These are phyloP conservation scores for Botryotinia globosa DNA, from an alignment of 2,329 filamentous ascomycete genomes.

Conservation along the genomic window DNA sequence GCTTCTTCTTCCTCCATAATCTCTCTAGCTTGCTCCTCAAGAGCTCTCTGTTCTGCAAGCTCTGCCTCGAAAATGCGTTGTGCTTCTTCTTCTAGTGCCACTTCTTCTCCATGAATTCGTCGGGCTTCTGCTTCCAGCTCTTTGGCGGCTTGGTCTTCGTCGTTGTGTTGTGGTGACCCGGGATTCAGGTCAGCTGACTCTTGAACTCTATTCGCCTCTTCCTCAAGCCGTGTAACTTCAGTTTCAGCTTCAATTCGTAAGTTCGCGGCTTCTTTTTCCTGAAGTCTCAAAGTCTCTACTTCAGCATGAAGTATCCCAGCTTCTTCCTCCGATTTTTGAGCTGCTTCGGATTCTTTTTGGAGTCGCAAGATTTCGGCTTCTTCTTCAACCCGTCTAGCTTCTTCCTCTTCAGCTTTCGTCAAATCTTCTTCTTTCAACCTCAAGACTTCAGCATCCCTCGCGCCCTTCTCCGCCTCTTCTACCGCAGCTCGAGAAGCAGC, in stretches of 20 bases:
- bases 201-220: neutral
- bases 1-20: constrained; percentile 48
- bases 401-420: neutral
- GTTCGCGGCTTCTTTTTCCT: neutral
- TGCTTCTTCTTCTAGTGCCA: constrained; percentile 35
- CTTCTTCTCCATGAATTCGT: constrained; percentile 14
- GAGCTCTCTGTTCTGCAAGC: neutral
- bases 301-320: neutral
- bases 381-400: neutral
- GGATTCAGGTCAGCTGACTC: neutral
- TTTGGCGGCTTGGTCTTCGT: neutral
- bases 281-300: neutral
- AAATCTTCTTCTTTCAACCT: neutral
- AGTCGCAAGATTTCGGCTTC: neutral
- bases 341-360: neutral
- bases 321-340: neutral
- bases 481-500: neutral
- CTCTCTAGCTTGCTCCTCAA: constrained; percentile 50
- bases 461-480: neutral
- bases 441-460: neutral
- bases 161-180: neutral
- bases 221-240: neutral
- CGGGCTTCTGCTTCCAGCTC: constrained; percentile 11
- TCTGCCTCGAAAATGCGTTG: constrained; percentile 16
- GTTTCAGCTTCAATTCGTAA: neutral